Evolutionary conservation across 2,329 filamentous ascomycete genomes (phyloP).

Genomic region (Cladosporium sp.): DNA sequence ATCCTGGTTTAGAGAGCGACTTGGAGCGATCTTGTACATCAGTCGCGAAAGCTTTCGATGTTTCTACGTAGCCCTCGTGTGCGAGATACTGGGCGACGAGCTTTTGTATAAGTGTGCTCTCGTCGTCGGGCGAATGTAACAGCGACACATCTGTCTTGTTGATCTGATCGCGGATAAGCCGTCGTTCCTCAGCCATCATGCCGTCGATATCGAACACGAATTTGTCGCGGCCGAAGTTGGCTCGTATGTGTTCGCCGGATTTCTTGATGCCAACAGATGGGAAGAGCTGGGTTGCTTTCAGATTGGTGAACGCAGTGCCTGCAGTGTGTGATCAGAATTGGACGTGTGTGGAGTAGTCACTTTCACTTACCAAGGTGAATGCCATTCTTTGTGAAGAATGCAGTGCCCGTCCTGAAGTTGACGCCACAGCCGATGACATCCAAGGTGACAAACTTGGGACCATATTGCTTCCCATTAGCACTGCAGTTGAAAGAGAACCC

Average conservation of each 20-base stretch:
- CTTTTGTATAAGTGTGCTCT: constrained; percentile 73
- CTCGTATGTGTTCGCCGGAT: constrained; percentile 51
- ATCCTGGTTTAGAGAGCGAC: neutral
- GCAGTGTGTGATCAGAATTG: neutral
- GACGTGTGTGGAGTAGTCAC: neutral
- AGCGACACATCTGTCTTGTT: constrained; percentile 48
- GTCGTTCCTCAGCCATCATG: constrained; percentile 64
- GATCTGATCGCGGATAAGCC: constrained; percentile 57
- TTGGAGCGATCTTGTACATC: constrained; percentile 53
- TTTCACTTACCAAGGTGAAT: constrained; percentile 45
- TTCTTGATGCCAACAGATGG: constrained; percentile 63
- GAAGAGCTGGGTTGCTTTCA: constrained; percentile 57
- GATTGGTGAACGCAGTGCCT: constrained; percentile 66
- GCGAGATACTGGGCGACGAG: constrained; percentile 83
- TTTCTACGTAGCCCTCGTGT: constrained; percentile 93
- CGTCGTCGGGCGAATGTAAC: constrained; percentile 59
- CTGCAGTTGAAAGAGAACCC: constrained; percentile 57
- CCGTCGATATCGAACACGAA: constrained; percentile 90
- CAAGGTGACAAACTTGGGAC: constrained; percentile 52
- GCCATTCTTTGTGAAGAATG: constrained; percentile 63
- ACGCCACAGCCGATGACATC: constrained; percentile 61
- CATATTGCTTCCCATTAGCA: constrained; percentile 52
- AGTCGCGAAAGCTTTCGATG: constrained; percentile 71
- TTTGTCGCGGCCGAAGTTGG: constrained; percentile 61
- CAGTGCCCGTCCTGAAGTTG: constrained; percentile 55